Evolutionary conservation across 139 green algal species (phyloP).

Genomic region (Axilococcus clingmanii): DNA sequence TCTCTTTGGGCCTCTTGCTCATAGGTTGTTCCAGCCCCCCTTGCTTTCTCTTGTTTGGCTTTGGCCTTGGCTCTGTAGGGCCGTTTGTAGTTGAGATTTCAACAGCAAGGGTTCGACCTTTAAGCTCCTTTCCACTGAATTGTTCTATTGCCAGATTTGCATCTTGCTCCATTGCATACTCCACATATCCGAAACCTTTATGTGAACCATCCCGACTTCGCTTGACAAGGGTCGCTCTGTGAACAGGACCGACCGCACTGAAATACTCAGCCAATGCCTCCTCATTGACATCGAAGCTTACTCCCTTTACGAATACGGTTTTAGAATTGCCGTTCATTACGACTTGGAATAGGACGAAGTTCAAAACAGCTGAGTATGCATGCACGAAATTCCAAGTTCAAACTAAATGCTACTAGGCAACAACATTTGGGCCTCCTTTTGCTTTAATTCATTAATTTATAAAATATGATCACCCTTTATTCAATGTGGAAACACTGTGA

Average conservation of each 20-base stretch:
- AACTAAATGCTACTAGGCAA: background rate
- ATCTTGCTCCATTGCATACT: conserved; percentile 76
- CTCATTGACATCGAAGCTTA: conserved; percentile 51
- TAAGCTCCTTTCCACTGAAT: conserved; percentile 47
- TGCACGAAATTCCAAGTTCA: no score
- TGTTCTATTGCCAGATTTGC: conserved; percentile 57
- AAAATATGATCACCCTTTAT: no score
- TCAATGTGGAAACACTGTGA: no score
- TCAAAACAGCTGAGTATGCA: no score
- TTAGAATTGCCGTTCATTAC: no score
- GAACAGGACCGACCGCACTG: conserved; percentile 66
- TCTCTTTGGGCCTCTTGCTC: background rate
- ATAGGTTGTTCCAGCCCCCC: background rate
- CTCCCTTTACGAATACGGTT: conserved; percentile 70
- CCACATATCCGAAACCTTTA: conserved; percentile 76
- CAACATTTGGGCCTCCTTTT: background rate
- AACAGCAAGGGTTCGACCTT: conserved; percentile 66
- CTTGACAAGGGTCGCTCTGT: conserved; percentile 69
- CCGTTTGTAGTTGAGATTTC: conserved; percentile 60
- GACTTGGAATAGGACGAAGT: no score
- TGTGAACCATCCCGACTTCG: conserved; percentile 32
- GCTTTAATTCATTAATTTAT: no score
- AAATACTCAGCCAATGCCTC: conserved; percentile 60
- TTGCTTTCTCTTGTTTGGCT: conserved; percentile 24
- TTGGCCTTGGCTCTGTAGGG: conserved; percentile 56